These are phyloP conservation scores for Epichloe typhina DNA, from an alignment of 2,329 filamentous ascomycete genomes.

Conservation along the genomic window DNA sequence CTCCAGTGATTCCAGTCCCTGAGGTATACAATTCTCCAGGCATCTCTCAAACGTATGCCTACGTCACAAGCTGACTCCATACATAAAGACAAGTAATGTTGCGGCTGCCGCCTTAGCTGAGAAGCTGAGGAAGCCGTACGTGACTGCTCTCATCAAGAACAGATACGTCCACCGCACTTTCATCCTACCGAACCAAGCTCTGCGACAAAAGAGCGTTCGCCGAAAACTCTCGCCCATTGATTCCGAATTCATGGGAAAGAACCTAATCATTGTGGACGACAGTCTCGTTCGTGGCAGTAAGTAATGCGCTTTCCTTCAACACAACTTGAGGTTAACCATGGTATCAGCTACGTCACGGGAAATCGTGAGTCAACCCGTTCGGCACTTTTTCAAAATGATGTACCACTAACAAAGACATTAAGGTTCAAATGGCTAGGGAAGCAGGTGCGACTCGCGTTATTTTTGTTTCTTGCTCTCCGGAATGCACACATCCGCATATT, in stretches of 20 bases:
- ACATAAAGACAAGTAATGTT: conserved; percentile 57
- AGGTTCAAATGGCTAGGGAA: conserved; percentile 61
- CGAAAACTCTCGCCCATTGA: conserved; percentile 82
- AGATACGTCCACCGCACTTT: conserved; percentile 5
- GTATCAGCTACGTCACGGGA: conserved; percentile 9
- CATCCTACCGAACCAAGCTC: conserved; percentile 22
- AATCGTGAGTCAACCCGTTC: conserved; percentile 9
- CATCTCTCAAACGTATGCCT: not conserved
- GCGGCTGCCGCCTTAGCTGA: conserved; percentile 67
- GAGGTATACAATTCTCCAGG: conserved; percentile 15
- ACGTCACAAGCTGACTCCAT: not conserved
- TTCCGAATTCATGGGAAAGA: conserved; percentile 69
- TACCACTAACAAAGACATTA: not conserved
- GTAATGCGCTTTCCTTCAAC: not conserved
- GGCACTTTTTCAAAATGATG: not conserved
- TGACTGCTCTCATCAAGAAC: conserved; percentile 82
- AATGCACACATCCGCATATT: conserved; percentile 76
- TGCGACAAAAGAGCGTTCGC: conserved; percentile 67
- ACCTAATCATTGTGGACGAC: conserved; percentile 78
- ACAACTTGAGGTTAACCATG: conserved; percentile 17
- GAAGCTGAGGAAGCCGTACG: conserved; percentile 62
- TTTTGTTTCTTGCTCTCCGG: conserved; percentile 70
- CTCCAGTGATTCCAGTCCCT: conserved; percentile 57
- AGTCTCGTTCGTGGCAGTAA: conserved; percentile 58
- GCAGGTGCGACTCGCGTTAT: conserved; percentile 71